Percentiles rank a stretch among this genome's conserved stretches.
These are phyloP conservation scores for Ceriops tagal DNA, from an alignment of 345 rosid species.

Conservation along the genomic window DNA sequence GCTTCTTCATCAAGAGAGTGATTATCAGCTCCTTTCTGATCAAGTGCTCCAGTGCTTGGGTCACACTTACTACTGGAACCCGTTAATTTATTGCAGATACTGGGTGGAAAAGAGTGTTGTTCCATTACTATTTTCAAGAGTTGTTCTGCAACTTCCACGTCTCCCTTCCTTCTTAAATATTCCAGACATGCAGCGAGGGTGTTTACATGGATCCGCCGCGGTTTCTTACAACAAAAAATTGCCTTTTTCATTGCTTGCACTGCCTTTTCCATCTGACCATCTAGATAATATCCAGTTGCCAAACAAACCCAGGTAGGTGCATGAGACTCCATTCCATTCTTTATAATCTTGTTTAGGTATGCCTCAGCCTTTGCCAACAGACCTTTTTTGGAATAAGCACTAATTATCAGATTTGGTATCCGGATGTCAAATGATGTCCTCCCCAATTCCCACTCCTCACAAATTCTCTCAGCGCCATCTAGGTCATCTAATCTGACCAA, in stretches of 20 bases:
- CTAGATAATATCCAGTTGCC: constrained; percentile 29
- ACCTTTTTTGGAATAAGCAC: constrained; percentile 43
- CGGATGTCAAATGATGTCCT: constrained; percentile 29
- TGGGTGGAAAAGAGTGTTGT: background rate
- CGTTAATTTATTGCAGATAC: background rate
- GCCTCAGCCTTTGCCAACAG: constrained; percentile 51
- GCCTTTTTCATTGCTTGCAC: constrained; percentile 39
- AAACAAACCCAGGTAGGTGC: constrained; percentile 36
- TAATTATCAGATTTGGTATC: constrained; percentile 35
- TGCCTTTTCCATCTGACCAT: constrained; percentile 36
- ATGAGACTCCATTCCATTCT: constrained; percentile 21
- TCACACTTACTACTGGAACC: background rate
- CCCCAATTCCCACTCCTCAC: constrained; percentile 48
- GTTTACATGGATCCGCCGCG: constrained; percentile 26
- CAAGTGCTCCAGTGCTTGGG: background rate
- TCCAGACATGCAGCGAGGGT: constrained; percentile 38
- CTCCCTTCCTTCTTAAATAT: constrained; percentile 22
- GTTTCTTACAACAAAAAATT: constrained; percentile 21
- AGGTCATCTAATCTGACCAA: constrained; percentile 47
- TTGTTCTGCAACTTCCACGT: constrained; percentile 24
- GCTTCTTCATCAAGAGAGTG: background rate
- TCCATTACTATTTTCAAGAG: constrained; percentile 11
- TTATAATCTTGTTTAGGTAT: constrained; percentile 21
- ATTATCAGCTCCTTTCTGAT: background rate
- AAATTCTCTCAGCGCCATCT: constrained; percentile 44